Percentiles rank a stretch among this genome's conserved stretches.
Evolutionary conservation across 1,139 yeast species (phyloP).

Genomic region (Blastobotrys proliferans): DNA sequence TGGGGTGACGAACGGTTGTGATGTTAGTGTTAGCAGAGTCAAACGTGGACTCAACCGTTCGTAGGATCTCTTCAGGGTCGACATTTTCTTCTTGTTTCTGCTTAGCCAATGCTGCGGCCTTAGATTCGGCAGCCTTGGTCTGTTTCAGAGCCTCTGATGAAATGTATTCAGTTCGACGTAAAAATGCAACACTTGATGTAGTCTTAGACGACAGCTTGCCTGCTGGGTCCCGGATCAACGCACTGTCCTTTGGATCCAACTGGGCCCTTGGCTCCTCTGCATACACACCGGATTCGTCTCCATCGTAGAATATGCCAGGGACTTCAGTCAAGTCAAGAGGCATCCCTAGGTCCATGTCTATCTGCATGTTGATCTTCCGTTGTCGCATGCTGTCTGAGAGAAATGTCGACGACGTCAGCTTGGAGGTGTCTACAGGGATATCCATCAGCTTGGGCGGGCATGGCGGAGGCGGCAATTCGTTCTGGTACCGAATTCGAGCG

Average conservation of each 20-base stretch:
- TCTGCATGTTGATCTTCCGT: conserved; percentile 61
- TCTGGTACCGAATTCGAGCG: conserved; percentile 79
- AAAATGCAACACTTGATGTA: conserved; percentile 68
- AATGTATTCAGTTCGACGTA: conserved; percentile 92
- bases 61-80: conserved; percentile 62
- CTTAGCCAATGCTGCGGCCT: conserved; percentile 26
- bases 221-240: conserved; percentile 71
- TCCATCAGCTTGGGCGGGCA: conserved; percentile 82
- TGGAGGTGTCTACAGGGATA: conserved; percentile 42
- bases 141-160: conserved; percentile 39
- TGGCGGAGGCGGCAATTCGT: conserved; percentile 90
- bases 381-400: conserved; percentile 73
- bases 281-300: conserved; percentile 47
- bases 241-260: conserved; percentile 74
- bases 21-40: conserved; percentile 51
- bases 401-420: conserved; percentile 55
- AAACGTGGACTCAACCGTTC: conserved; percentile 73
- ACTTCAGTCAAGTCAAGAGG: conserved; percentile 66
- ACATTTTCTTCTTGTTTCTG: conserved; percentile 27
- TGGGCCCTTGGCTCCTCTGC: conserved; percentile 22
- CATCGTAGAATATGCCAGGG: conserved; percentile 65
- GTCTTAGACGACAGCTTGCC: conserved; percentile 36
- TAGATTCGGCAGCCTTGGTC: conserved; percentile 29
- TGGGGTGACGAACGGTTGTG: conserved; percentile 62
- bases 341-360: conserved; percentile 77